These are phyloP conservation scores for Jatropha podagrica DNA, from an alignment of 441 rosid species.

Conservation along the genomic window DNA sequence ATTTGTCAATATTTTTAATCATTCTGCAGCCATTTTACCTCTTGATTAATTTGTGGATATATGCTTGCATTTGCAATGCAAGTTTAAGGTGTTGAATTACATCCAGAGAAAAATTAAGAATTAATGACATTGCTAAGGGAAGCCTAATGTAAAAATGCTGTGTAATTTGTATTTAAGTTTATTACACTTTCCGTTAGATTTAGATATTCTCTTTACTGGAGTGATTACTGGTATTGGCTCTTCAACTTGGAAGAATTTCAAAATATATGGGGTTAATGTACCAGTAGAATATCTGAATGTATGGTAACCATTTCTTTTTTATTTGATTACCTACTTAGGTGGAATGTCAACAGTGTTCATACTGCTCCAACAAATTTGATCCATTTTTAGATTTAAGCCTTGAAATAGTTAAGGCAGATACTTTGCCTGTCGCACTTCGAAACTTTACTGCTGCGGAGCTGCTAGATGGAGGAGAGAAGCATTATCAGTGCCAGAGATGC, in stretches of 20 bases:
- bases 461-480: constrained; percentile 89
- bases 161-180: neutral
- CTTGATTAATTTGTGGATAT: neutral
- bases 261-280: neutral
- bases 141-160: neutral
- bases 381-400: constrained; percentile 94
- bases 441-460: constrained; percentile 78
- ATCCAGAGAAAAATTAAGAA: neutral
- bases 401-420: constrained; percentile 79
- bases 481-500: constrained; percentile 86
- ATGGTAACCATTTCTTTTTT: neutral
- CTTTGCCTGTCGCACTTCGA: constrained; percentile 64
- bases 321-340: constrained; percentile 46
- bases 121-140: neutral
- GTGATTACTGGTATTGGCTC: neutral
- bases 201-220: neutral
- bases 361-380: constrained; percentile 84
- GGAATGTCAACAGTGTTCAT: constrained; percentile 76
- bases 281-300: constrained; percentile 12
- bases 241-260: neutral
- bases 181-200: neutral
- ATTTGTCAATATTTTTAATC: neutral
- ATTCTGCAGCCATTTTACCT: neutral
- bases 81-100: constrained; percentile 1
- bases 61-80: neutral